phyloP scores from a whole-genome alignment of 2,329 filamentous ascomycete species.

The Penicillium occitanis region DNA sequence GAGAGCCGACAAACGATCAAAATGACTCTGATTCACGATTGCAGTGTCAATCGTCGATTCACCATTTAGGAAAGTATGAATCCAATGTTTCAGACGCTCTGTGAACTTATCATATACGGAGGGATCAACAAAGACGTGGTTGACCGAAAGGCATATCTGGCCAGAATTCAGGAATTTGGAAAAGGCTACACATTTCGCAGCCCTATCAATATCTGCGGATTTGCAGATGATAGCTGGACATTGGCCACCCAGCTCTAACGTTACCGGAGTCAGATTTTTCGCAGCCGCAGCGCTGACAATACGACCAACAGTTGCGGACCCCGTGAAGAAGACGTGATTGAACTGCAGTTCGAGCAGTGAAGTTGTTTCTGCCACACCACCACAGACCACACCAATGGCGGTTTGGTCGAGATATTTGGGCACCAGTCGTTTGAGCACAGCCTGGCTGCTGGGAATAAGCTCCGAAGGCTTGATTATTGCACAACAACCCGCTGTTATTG shows the following conservation, averaged over 20 bases:
- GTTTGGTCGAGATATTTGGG: slow-evolving; percentile 45
- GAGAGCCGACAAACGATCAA: slow-evolving; percentile 41
- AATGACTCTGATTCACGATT: slow-evolving; percentile 49
- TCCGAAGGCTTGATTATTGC: slow-evolving; percentile 51
- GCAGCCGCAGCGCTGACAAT: slow-evolving; percentile 45
- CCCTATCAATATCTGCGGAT: slow-evolving; percentile 44
- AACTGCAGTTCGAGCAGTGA: slow-evolving; percentile 41
- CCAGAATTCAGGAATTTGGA: slow-evolving; percentile 48
- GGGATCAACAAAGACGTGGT: slow-evolving; percentile 49
- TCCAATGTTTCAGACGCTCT: slow-evolving; percentile 34
- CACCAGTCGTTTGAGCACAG: slow-evolving; percentile 42
- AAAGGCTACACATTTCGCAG: slow-evolving; percentile 46
- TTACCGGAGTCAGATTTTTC: slow-evolving; percentile 47
- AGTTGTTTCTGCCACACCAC: slow-evolving; percentile 40
- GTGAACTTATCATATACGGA: slow-evolving; percentile 41
- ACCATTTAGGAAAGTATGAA: slow-evolving; percentile 34
- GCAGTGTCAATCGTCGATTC: slow-evolving; percentile 30
- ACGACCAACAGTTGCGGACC: slow-evolving; percentile 40
- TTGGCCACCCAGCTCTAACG: slow-evolving; percentile 50
- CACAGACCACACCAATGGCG: slow-evolving; percentile 40
- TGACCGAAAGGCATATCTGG: slow-evolving; percentile 44
- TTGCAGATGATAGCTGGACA: slow-evolving; percentile 46
- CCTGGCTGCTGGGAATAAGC: slow-evolving; percentile 35
- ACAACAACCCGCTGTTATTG: slow-evolving; percentile 46
- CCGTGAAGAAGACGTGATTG: slow-evolving; percentile 51